Conservation (phyloP, 2,329 filamentous ascomycete species). For the Xylariaceae sp. region DNA sequence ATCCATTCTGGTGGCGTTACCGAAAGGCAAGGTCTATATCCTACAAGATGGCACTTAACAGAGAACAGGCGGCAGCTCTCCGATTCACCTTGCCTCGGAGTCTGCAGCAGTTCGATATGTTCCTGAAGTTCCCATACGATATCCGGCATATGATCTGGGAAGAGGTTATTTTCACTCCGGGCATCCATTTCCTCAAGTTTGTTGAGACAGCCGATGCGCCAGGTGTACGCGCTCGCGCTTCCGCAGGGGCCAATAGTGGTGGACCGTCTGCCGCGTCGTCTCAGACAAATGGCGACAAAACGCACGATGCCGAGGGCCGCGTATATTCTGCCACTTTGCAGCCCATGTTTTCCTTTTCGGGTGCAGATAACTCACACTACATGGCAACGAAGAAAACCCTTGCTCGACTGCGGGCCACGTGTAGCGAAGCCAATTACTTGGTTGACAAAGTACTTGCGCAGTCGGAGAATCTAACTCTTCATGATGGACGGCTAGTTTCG, state of each 20-base stretch:
- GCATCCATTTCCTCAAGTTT: constrained; percentile 34
- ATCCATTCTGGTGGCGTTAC: no score
- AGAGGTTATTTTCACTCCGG: constrained; percentile 26
- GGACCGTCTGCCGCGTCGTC: not conserved
- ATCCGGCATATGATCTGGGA: constrained; percentile 32
- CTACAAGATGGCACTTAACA: constrained; percentile 10
- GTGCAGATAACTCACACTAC: constrained; percentile 32
- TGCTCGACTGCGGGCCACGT: constrained; percentile 24
- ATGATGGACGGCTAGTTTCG: constrained; percentile 25
- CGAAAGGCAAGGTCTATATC: not conserved
- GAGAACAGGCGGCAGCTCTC: constrained; percentile 10
- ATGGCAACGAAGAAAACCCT: constrained; percentile 26
- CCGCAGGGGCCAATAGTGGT: constrained; percentile 1
- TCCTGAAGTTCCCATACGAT: constrained; percentile 30
- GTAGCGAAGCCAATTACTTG: constrained; percentile 24
- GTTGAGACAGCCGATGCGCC: constrained; percentile 13
- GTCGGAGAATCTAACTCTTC: constrained; percentile 26
- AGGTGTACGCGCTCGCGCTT: not conserved
- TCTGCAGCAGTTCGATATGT: constrained; percentile 26
- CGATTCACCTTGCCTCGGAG: constrained; percentile 24
- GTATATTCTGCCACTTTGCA: constrained; percentile 21
- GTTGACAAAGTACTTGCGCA: constrained; percentile 20
- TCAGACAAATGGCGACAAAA: not conserved
- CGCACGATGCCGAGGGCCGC: not conserved
- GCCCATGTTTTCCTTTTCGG: constrained; percentile 22